Evolutionary conservation across 345 rosid genomes (phyloP).

Genomic region (Rhodamnia argentea): DNA sequence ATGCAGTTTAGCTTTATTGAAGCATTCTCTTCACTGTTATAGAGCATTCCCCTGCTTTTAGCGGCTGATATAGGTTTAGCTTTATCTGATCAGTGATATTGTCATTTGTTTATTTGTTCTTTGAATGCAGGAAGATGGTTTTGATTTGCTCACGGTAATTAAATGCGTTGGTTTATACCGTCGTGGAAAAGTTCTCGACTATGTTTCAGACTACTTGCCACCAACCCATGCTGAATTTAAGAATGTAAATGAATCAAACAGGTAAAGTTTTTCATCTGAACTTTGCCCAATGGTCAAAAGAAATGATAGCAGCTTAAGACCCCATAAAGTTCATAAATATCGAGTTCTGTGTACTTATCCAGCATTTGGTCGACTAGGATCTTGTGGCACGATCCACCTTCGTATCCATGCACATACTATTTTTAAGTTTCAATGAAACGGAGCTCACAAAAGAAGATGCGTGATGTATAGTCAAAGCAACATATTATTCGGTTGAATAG

Average conservation of each 20-base stretch:
- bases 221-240: conserved; percentile 40
- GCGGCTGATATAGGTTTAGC: neutral
- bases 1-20: neutral
- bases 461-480: neutral
- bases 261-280: conserved; percentile 11
- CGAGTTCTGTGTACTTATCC: neutral
- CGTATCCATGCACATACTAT: neutral
- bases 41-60: neutral
- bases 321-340: neutral
- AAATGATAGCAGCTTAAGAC: neutral
- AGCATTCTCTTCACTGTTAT: neutral
- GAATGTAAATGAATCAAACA: conserved; percentile 16
- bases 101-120: neutral
- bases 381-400: neutral
- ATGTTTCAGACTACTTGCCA: conserved; percentile 37
- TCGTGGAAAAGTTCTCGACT: conserved; percentile 28
- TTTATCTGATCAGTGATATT: neutral
- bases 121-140: conserved; percentile 38
- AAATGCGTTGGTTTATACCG: conserved; percentile 45
- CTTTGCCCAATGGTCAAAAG: neutral
- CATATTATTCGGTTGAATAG: neutral
- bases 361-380: neutral
- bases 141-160: conserved; percentile 31
- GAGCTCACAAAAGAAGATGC: neutral
- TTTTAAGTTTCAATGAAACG: neutral